Percentiles rank a stretch among this genome's conserved stretches.
phyloP scores from a whole-genome alignment of 352 stramenopile genomes.

The Blastocystis sp. region DNA sequence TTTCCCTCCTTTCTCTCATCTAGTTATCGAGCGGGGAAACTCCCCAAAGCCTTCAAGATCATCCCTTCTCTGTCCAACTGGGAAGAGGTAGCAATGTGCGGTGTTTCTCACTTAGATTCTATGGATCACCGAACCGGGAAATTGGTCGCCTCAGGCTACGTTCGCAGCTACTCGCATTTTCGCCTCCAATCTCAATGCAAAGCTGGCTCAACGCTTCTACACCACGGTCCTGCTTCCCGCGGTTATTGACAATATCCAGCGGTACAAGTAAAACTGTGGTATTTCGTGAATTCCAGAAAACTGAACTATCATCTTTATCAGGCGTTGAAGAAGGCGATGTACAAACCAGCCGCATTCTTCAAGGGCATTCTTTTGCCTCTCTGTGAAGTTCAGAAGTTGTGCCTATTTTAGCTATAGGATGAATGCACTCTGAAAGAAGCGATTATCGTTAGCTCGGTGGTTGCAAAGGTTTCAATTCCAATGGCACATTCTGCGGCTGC shows the following conservation, averaged over 20 bases:
- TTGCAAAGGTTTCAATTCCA: conserved; percentile 95
- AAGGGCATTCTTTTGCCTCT: conserved; percentile 97
- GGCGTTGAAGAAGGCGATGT: conserved; percentile 94
- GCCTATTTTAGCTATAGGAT: conserved; percentile 66
- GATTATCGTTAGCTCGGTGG: conserved; percentile 89
- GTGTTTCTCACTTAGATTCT: conserved; percentile 72
- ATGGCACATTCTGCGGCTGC: conserved; percentile 95
- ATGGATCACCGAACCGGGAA: conserved; percentile 91
- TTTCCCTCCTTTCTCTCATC: neutral
- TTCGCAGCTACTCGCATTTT: conserved; percentile 92
- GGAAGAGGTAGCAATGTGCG: conserved; percentile 78
- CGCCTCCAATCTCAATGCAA: conserved; percentile 96
- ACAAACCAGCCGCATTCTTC: conserved; percentile 98
- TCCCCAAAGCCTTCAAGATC: conserved; percentile 99
- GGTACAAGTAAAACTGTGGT: conserved; percentile 74
- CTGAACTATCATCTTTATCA: conserved; percentile 99
- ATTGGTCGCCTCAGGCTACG: conserved; percentile 96
- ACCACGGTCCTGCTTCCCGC: conserved; percentile 92
- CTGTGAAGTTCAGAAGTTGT: conserved; percentile 70
- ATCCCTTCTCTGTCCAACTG: conserved; percentile 96
- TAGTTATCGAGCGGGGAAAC: conserved; percentile 91
- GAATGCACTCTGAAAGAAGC: conserved; percentile 93
- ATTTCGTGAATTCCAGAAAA: conserved; percentile 67
- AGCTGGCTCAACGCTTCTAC: conserved; percentile 98
- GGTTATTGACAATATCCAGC: conserved; percentile 89